These are phyloP conservation scores for Lachnum nothofagi DNA, from an alignment of 2,329 filamentous ascomycete species.

Conservation along the genomic window DNA sequence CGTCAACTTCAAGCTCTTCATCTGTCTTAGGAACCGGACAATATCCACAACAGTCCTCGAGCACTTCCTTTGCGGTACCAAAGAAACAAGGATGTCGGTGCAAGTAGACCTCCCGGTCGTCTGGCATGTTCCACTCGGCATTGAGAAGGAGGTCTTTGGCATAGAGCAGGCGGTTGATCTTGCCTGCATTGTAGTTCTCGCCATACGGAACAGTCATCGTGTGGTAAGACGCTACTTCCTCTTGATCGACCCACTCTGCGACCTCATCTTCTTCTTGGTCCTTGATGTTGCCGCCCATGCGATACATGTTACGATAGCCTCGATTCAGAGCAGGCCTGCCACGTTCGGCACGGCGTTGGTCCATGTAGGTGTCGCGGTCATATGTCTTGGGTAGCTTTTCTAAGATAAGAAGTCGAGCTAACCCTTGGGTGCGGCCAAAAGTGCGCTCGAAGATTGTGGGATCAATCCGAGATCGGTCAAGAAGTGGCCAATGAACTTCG, in stretches of 20 bases:
- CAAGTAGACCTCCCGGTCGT: conserved; percentile 69
- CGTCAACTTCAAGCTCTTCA: conserved; percentile 65
- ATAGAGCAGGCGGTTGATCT: conserved; percentile 77
- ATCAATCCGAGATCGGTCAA: conserved; percentile 72
- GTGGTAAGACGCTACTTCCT: conserved; percentile 75
- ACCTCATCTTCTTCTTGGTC: conserved; percentile 72
- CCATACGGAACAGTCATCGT: conserved; percentile 70
- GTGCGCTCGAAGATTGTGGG: conserved; percentile 83
- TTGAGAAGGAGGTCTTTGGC: conserved; percentile 78
- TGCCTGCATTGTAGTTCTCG: conserved; percentile 54
- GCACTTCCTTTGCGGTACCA: conserved; percentile 66
- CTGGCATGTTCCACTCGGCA: conserved; percentile 76
- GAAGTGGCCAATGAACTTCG: conserved; percentile 71
- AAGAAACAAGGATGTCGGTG: conserved; percentile 86
- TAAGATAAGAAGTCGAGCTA: conserved; percentile 73
- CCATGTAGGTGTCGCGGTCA: conserved; percentile 66
- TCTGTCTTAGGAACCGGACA: conserved; percentile 66
- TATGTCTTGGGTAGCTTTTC: conserved; percentile 67
- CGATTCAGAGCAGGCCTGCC: conserved; percentile 57
- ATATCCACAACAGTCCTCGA: conserved; percentile 75
- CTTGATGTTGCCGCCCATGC: conserved; percentile 68
- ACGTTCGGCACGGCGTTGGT: conserved; percentile 65
- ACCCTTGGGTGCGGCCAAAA: conserved; percentile 68
- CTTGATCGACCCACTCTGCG: conserved; percentile 73
- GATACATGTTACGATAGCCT: conserved; percentile 35